Base-by-base conservation (phyloP, 768 basidiomycete genomes). In the Glaciozyma antarctica region DNA sequence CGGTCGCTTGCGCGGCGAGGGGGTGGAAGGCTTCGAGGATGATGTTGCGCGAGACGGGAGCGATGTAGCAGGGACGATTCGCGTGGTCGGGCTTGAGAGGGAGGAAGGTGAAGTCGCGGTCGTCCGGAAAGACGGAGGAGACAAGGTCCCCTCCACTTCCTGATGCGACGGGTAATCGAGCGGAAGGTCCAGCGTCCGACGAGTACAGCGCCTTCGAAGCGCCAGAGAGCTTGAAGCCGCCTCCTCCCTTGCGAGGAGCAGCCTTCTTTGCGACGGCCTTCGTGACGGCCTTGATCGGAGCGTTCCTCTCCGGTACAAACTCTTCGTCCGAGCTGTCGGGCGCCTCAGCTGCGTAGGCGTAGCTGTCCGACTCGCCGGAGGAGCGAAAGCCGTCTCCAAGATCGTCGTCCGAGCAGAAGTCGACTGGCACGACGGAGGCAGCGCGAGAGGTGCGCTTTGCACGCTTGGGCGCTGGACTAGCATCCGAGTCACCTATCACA, bases 21-120 rank as follows among this genome's bases (percentile, higher is more conserved):
- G 95, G 91, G 28, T 90, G 92, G 77, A 99, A 99, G 0, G 90
- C 91, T 77, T 99, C 95, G 43, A 99, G 84, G 66, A 98, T 98
- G 73, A 98, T 97, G 75, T 90, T 87, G 47, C 69, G 64, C 41
- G 66, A 64, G 70, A 89, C 87, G 9, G 91, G 90, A 71, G 87
- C 89, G 68, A 99, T 97, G 93, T 94, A 99, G 22, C 98, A 79
- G 21, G 95, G 95, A 54, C 95, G 85, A 8, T 89, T 87, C 41
- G 84, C 81, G 76, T 99, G 95, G 78, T 99, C 95, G 3, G 83
- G 79, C 76, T 97, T 95, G 61, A 99, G 79, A 71, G 87, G 84
- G 49, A 95, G 80, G 81, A 84, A 88, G 4, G 88, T 86, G 73
- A 89, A 92, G 76, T 93, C 90, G 73, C 64, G 66, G 60, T 67